These are phyloP conservation scores for Paracorniculantispora psalliotae DNA, from an alignment of 2,329 filamentous ascomycete species.

Conservation along the genomic window DNA sequence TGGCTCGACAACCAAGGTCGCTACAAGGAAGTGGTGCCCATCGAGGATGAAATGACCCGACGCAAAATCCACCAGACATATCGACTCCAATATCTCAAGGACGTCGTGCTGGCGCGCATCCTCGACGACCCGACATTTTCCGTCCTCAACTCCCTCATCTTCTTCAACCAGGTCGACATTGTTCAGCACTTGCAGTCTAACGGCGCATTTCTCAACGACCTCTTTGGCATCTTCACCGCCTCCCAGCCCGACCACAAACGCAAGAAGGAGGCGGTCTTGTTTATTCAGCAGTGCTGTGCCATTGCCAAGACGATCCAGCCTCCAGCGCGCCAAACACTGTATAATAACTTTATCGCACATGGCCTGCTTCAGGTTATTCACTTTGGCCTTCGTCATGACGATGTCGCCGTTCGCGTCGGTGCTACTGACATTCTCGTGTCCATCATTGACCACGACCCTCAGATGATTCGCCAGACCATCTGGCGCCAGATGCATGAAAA, in stretches of 20 bases:
- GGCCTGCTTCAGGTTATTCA: conserved; percentile 87
- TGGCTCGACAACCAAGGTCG: conserved; percentile 84
- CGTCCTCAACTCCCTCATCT: conserved; percentile 94
- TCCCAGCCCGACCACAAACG: conserved; percentile 60
- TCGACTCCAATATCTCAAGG: conserved; percentile 91
- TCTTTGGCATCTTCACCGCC: conserved; percentile 79
- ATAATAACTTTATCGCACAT: conserved; percentile 83
- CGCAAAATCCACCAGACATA: conserved; percentile 96
- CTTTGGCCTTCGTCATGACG: conserved; percentile 79
- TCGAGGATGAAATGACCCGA: conserved; percentile 74
- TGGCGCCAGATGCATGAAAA: conserved; percentile 89
- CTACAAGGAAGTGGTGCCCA: conserved; percentile 94
- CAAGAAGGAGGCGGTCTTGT: conserved; percentile 91
- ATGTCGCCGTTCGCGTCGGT: conserved; percentile 81
- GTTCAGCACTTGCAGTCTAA: conserved; percentile 91
- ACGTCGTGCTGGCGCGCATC: conserved; percentile 94
- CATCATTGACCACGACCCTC: conserved; percentile 90
- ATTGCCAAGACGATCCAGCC: conserved; percentile 94
- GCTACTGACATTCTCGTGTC: conserved; percentile 91
- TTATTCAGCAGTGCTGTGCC: conserved; percentile 92
- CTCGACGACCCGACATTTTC: conserved; percentile 97
- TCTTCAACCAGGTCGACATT: conserved; percentile 98
- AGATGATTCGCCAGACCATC: conserved; percentile 90
- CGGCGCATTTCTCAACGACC: conserved; percentile 68
- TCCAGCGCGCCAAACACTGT: conserved; percentile 72